phyloP scores from a whole-genome alignment of 2,329 filamentous ascomycete genomes.

The Scopulariopsis brevicaulis region DNA sequence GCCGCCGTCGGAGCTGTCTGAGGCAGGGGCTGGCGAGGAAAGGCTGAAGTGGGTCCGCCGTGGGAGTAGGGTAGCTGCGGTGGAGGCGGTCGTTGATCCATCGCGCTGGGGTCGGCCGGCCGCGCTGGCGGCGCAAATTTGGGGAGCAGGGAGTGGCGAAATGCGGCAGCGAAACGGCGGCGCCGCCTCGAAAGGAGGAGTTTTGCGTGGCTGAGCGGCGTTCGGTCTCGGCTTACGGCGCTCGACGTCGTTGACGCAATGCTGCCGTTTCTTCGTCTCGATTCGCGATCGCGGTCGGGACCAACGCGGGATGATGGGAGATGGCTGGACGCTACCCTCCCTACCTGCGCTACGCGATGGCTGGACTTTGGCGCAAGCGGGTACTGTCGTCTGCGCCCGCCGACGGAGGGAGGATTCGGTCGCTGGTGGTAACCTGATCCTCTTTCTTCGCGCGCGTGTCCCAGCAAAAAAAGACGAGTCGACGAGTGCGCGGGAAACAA shows the following conservation, averaged over 20 bases:
- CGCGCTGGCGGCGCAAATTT: not conserved
- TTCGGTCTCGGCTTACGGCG: not conserved
- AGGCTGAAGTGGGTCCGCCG: slow-evolving; percentile 3
- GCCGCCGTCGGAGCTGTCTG: not conserved
- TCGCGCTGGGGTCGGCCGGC: not conserved
- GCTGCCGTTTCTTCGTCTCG: not conserved
- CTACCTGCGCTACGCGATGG: not conserved
- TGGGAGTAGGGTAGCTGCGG: slow-evolving; percentile 2
- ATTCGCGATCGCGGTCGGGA: not conserved
- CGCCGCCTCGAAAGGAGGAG: not conserved
- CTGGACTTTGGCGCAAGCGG: not conserved
- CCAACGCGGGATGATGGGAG: not conserved
- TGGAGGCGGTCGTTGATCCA: slow-evolving; percentile 4
- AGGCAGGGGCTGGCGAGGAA: slow-evolving; percentile 1
- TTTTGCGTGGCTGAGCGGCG: not conserved
- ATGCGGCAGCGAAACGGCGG: not conserved
- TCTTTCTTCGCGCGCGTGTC: not conserved
- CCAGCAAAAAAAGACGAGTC: not conserved
- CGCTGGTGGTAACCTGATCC: not conserved
- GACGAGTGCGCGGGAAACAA: not conserved
- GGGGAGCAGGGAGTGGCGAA: not conserved
- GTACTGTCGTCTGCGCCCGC: not conserved
- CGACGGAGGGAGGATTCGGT: not conserved
- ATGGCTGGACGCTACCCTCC: not conserved
- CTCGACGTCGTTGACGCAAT: not conserved